Base-by-base conservation (phyloP, 1,284 basidiomycete species). In the Athelia psychrophila region DNA sequence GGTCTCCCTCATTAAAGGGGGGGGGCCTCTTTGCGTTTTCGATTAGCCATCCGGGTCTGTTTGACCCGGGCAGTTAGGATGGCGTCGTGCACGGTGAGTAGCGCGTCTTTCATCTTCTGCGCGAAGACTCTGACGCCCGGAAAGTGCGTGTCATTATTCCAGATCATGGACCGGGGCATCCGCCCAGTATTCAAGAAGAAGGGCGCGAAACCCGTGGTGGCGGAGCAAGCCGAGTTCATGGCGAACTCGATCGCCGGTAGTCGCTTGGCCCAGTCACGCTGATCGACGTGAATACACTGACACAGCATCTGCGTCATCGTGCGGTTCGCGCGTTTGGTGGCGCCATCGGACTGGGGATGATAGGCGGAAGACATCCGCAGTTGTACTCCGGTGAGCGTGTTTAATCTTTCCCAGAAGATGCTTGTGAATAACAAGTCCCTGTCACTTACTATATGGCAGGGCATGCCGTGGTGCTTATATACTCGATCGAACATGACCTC, bases 161-260 rank as follows among this genome's bases (percentile, higher is more conserved):
- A 68, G 0, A 67, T 58, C 19, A 75, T 58, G 0, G 58, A 48
- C n/a, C 55, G 54, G 0, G 74, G 72, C 20, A 67, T 60, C 1
- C 63, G 51, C 0, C 73, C 71, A 2, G 61, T 58, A 35, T 72
- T 72, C 2, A 73, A 51, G 38, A 67, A 65, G 56, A 74, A 74
- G 0, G 63, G 70, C 12, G 68, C 51, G 45, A 63, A 72, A 0
- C 68, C 65, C 0, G 69, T 77, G 0, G 60, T 66, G 27, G 64
- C 64, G 0, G 66, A 72, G 42, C 64, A 50, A 18, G 67, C 62
- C 6, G 8, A 42, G 38, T 46, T 46, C 22, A 46, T 24, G 19
- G 63, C 58, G 44, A 60, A 64, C 22, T 55, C 53, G n/a, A 60
- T 48, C 3, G 59, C 16, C 1, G 60, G 60, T 1, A 69, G 51